Evolutionary conservation across 345 rosid species (phyloP).

Genomic region (Bruguiera parviflora): DNA sequence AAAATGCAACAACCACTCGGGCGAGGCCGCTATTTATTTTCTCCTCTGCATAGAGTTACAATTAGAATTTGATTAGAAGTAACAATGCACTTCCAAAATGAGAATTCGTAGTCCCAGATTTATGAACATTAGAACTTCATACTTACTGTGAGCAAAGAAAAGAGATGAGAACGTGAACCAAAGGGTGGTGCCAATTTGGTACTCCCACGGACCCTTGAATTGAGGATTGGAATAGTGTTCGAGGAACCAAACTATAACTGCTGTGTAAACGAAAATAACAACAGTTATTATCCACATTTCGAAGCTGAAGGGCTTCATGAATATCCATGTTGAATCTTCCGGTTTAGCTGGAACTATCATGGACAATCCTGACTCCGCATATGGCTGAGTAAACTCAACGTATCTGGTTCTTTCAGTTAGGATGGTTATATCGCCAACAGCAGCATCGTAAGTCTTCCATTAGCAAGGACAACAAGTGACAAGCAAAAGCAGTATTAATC

Average conservation of each 20-base stretch:
- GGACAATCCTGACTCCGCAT: conserved; percentile 38
- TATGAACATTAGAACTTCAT: neutral
- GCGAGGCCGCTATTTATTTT: neutral
- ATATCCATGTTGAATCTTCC: conserved; percentile 30
- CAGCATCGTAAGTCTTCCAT: conserved; percentile 36
- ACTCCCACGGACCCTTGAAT: conserved; percentile 28
- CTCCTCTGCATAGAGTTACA: neutral
- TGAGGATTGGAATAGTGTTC: conserved; percentile 32
- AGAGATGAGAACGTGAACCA: conserved; percentile 48
- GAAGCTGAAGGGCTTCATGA: conserved; percentile 40
- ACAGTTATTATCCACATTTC: conserved; percentile 41
- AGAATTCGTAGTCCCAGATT: neutral
- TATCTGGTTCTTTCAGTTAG: conserved; percentile 20
- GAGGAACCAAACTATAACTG: conserved; percentile 38
- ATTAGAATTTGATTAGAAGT: neutral
- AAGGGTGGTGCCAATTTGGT: conserved; percentile 32
- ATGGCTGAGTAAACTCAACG: conserved; percentile 47
- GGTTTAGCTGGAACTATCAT: conserved; percentile 35
- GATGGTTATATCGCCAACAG: conserved; percentile 46
- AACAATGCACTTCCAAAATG: no score
- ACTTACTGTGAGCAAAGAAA: conserved; percentile 52
- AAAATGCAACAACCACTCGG: neutral
- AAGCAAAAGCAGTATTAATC: neutral
- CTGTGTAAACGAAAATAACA: conserved; percentile 30
- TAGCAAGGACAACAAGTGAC: neutral